A percentile compares a stretch with the other conserved stretches of the same genome.
phyloP scores from a whole-genome alignment of 345 rosid species.

The Salix brachista region DNA sequence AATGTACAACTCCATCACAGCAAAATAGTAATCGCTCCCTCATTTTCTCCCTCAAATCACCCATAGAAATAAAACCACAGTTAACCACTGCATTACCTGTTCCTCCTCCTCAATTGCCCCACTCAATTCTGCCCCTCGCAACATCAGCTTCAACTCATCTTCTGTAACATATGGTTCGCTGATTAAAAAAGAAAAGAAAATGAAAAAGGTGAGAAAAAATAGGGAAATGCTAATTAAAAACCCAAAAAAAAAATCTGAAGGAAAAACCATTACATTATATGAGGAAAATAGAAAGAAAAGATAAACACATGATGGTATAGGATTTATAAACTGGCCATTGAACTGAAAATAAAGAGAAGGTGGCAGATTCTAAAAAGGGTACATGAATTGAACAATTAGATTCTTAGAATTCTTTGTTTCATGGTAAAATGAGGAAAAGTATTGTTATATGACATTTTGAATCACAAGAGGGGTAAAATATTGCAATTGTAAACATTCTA shows the following conservation, averaged over 20 bases:
- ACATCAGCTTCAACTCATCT: constrained; percentile 92
- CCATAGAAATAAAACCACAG: not conserved
- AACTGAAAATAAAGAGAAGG: too few relatives aligned
- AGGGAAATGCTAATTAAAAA: not conserved
- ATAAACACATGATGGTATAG: not conserved
- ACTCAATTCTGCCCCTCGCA: constrained; percentile 93
- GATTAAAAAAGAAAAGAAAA: not conserved
- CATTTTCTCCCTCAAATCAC: not conserved
- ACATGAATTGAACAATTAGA: not conserved
- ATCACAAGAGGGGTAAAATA: not conserved
- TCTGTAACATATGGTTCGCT: constrained; percentile 97
- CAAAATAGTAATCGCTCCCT: not conserved
- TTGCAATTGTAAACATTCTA: not conserved
- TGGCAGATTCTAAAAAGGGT: not conserved
- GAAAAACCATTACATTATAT: not conserved
- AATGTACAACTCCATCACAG: not conserved
- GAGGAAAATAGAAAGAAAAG: not conserved
- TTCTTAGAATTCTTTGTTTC: not conserved
- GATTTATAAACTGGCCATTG: too few relatives aligned
- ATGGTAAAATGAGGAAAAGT: not conserved
- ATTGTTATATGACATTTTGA: not conserved
- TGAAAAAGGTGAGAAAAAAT: constrained; percentile 4
- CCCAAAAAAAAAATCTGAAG: not conserved
- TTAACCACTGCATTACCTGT: constrained; percentile 45
- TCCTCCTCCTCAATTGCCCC: constrained; percentile 99